Conservation (phyloP, 495 filamentous ascomycete species). For the Neurospora sp. region DNA sequence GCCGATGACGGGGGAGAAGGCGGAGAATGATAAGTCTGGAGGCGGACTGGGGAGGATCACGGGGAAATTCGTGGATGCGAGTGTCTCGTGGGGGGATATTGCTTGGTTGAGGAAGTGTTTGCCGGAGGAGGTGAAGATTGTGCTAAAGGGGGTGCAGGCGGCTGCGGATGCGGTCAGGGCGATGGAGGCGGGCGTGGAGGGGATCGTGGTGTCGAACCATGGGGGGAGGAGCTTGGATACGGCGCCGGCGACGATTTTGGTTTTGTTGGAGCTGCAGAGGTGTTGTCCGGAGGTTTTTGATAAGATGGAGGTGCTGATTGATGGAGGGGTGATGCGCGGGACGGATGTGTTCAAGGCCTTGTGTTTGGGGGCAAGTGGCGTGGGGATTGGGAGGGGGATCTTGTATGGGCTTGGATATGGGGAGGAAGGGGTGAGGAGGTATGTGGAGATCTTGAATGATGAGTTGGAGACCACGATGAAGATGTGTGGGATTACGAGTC, state of each 20-base stretch:
- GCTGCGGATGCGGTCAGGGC: slow-evolving; percentile 50
- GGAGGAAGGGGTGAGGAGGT: slow-evolving; percentile 61
- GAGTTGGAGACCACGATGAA: slow-evolving; percentile 74
- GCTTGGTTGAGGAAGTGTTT: slow-evolving; percentile 33
- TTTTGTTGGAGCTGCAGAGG: slow-evolving; percentile 54
- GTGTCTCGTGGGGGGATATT: slow-evolving; percentile 66
- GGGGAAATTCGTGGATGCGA: slow-evolving; percentile 61
- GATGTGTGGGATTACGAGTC: slow-evolving; percentile 61
- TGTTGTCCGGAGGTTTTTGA: slow-evolving; percentile 50
- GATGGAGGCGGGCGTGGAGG: slow-evolving; percentile 44
- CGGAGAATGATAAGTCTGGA: slow-evolving; percentile 56
- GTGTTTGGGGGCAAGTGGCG: slow-evolving; percentile 53
- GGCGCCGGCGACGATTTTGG: slow-evolving; percentile 47
- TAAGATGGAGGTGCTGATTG: slow-evolving; percentile 53
- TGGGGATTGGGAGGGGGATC: slow-evolving; percentile 54
- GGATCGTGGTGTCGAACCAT: slow-evolving; percentile 57
- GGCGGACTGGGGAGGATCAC: slow-evolving; percentile 63
- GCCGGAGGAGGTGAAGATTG: slow-evolving; percentile 37
- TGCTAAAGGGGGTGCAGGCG: slow-evolving; percentile 58
- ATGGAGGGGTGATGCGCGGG: slow-evolving; percentile 55
- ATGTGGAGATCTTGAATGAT: slow-evolving; percentile 55
- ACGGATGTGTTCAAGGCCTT: slow-evolving; percentile 62
- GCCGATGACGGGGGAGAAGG: slow-evolving; percentile 49
- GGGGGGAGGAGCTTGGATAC: slow-evolving; percentile 62
- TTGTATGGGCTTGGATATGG: slow-evolving; percentile 61